Evolutionary conservation across 495 filamentous ascomycete species (phyloP).

Genomic region (Cercophora samala): DNA sequence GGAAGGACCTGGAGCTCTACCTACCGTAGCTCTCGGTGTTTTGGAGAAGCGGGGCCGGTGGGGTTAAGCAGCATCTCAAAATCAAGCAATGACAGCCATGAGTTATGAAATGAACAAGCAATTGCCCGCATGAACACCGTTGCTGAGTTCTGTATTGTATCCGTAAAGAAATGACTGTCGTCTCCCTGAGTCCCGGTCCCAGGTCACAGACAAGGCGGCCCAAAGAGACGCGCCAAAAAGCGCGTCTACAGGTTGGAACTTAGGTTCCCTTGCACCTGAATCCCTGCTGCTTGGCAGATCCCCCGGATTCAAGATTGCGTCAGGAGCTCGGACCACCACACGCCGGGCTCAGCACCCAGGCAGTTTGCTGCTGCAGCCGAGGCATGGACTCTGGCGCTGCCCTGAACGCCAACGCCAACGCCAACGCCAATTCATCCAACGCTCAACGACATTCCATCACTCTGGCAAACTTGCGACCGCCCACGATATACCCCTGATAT

Average conservation of each 20-base stretch:
- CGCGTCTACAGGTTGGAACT: background rate
- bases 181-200: no score
- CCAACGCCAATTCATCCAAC: background rate
- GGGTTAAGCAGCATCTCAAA: background rate
- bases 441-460: constrained; percentile 2
- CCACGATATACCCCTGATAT: background rate
- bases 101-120: background rate
- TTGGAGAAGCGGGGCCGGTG: background rate
- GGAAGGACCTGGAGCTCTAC: no score
- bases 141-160: no score
- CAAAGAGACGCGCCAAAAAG: background rate
- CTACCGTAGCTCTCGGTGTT: background rate
- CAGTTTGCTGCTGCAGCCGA: constrained; percentile 15
- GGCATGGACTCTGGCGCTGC: constrained; percentile 12
- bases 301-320: background rate
- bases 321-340: constrained; percentile 1
- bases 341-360: background rate
- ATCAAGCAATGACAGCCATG: background rate
- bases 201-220: no score
- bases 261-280: background rate
- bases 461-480: background rate
- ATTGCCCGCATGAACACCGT: background rate
- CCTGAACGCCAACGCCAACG: background rate
- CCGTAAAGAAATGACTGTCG: background rate
- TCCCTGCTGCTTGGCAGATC: background rate